Percentiles rank a stretch among this genome's conserved stretches.
phyloP scores from a whole-genome alignment of 2,329 filamentous ascomycete species.

The Emmonsiellopsis sp. region DNA sequence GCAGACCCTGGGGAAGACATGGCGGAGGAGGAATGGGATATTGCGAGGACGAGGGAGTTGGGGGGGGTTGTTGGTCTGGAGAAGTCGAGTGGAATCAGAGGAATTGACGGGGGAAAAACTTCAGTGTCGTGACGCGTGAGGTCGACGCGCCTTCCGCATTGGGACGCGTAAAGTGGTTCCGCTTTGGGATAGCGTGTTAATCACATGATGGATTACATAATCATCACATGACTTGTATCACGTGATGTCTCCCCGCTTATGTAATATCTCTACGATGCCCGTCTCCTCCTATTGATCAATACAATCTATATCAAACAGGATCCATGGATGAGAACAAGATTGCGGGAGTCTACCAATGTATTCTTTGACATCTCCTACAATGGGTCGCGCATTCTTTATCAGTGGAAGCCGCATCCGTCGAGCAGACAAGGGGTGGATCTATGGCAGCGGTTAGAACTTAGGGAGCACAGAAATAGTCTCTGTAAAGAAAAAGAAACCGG shows the following conservation, averaged over 20 bases:
- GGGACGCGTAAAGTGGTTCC: conserved; percentile 18
- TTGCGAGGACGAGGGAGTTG: background rate
- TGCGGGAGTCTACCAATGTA: too few relatives aligned
- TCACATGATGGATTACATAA: background rate
- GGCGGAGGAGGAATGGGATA: conserved; percentile 14
- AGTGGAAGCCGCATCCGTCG: too few relatives aligned
- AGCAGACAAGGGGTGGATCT: too few relatives aligned
- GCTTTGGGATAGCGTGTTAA: conserved; percentile 7
- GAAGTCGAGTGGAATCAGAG: background rate
- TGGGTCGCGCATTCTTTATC: too few relatives aligned
- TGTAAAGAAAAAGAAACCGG: too few relatives aligned
- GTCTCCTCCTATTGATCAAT: too few relatives aligned
- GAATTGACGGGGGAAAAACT: background rate
- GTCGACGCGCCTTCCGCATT: conserved; percentile 6
- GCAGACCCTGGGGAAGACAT: conserved; percentile 38
- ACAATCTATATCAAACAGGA: too few relatives aligned
- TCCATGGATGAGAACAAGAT: too few relatives aligned
- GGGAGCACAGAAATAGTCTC: too few relatives aligned
- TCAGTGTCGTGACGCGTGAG: conserved; percentile 6
- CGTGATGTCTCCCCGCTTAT: background rate
- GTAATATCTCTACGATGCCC: background rate
- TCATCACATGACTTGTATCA: background rate
- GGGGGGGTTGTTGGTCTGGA: background rate
- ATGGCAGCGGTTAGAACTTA: too few relatives aligned
- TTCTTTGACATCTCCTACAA: too few relatives aligned